These are phyloP conservation scores for Cyberlindnera misumaiensis DNA, from an alignment of 805 yeast genomes.

Conservation along the genomic window DNA sequence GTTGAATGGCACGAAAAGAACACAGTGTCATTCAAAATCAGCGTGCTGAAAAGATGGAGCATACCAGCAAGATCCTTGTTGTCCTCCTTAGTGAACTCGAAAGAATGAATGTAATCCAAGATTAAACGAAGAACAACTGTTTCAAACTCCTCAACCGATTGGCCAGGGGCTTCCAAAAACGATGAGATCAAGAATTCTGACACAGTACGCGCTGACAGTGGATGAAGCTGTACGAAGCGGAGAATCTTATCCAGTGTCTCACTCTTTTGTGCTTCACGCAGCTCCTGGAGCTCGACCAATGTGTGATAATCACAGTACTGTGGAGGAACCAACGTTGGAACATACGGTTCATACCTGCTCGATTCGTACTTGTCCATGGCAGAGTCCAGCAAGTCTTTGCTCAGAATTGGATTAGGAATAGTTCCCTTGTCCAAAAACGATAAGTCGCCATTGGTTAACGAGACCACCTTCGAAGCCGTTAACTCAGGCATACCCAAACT, in stretches of 20 bases:
- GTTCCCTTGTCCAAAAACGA: constrained; percentile 18
- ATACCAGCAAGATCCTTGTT: constrained; percentile 31
- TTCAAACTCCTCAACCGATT: constrained; percentile 28
- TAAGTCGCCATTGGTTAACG: constrained; percentile 27
- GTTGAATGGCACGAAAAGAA: constrained; percentile 29
- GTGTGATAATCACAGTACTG: constrained; percentile 34
- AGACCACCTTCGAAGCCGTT: constrained; percentile 25
- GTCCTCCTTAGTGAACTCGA: constrained; percentile 24
- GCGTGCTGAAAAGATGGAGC: constrained; percentile 35
- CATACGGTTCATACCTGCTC: constrained; percentile 21
- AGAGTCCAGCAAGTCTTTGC: constrained; percentile 26
- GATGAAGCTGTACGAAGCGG: constrained; percentile 36
- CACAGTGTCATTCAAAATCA: constrained; percentile 33
- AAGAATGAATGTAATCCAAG: constrained; percentile 28
- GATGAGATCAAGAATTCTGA: constrained; percentile 33
- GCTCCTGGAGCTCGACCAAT: constrained; percentile 32
- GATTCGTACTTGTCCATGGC: constrained; percentile 12
- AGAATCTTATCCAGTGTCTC: constrained; percentile 36
- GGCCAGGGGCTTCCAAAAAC: constrained; percentile 27
- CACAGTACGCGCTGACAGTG: constrained; percentile 30
- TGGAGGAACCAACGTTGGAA: constrained; percentile 28
- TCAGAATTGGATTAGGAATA: constrained; percentile 21
- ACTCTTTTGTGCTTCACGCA: constrained; percentile 29
- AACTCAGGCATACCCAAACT: constrained; percentile 26
- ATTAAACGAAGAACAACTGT: constrained; percentile 32